Evolutionary conservation across 805 yeast species (phyloP), one percentile per base, ranked within the genome.

Genomic region (Sugiyamaella valdiviana): DNA sequence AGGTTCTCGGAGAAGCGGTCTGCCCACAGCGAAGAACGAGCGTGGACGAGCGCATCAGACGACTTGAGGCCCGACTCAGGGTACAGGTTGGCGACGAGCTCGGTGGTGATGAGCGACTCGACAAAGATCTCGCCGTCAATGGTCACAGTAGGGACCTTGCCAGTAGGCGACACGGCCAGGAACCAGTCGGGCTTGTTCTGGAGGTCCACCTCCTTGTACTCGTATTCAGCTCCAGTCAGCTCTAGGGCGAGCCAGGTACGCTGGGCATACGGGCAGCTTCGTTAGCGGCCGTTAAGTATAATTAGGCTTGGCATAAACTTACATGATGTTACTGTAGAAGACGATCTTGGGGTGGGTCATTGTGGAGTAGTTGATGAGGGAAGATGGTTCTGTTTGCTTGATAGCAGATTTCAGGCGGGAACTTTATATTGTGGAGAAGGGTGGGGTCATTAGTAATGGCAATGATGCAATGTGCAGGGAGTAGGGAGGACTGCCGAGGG

Each of bases 151-250:
- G 64, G 64, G 26, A 60, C 64, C 51, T 60, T 60, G 23, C 61
- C 63, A 39, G 57, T 55, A 21, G 60, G 57, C 37, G 61, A 59
- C 26, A 60, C 56, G 36, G 49, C 49, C 42, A 59, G 45, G 40
- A 59, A 60, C 61, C 60, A 58, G 9, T 59, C 62, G 19, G 64
- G 64, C 58, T 60, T 60, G 55, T 59, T 57, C 41, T 37, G 39
- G 41, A 60, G 55, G 44, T 60, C 62, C 36, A 60, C 57, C 43
- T 56, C 61, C 45, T 55, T 48, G 44, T 43, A 52, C 50, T 58
- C 62, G 45, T 51, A 60, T 45, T 59, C 50, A 38, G 56, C 62
- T 17, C 56, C 58, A n/a, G 59, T 60, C 38, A 46, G 50, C 37
- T 52, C 52, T 32, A 60, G 54, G 5, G 61, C 63, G 26, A 60